Evolutionary conservation across 768 basidiomycete genomes (phyloP).

Genomic region (Tulasnella calospora): DNA sequence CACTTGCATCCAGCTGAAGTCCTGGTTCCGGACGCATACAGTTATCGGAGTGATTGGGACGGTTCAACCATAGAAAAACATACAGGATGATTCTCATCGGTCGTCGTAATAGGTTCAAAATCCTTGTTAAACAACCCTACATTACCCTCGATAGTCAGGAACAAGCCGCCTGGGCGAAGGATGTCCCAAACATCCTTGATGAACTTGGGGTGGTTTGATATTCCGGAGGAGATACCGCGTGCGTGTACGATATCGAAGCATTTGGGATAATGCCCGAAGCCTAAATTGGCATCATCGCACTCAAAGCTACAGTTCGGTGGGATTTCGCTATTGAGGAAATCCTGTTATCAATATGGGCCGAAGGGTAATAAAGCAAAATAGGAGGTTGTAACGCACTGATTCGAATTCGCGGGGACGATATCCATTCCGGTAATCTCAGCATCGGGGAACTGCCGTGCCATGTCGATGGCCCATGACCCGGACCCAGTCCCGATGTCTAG

Average conservation of each 20-base stretch:
- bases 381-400: background rate
- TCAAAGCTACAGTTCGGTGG: constrained; percentile 1
- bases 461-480: constrained; percentile 34
- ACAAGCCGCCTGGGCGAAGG: constrained; percentile 1
- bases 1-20: too few relatives aligned
- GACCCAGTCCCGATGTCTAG: constrained; percentile 38
- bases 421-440: background rate
- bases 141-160: background rate
- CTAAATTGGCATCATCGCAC: constrained; percentile 19
- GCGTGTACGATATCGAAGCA: constrained; percentile 11
- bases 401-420: background rate
- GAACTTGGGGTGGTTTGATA: background rate
- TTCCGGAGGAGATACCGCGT: background rate
- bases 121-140: background rate
- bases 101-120: constrained; percentile 10
- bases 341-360: background rate
- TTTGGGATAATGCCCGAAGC: background rate
- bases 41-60: too few relatives aligned
- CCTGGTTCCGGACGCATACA: too few relatives aligned
- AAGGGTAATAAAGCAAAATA: background rate
- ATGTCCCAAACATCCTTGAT: background rate
- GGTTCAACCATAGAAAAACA: too few relatives aligned
- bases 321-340: background rate
- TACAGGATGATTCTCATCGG: constrained; percentile 3
- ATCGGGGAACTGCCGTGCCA: constrained; percentile 8